Base-by-base conservation (phyloP, 257 asterid species). In the Solanum lycopersicoides region DNA sequence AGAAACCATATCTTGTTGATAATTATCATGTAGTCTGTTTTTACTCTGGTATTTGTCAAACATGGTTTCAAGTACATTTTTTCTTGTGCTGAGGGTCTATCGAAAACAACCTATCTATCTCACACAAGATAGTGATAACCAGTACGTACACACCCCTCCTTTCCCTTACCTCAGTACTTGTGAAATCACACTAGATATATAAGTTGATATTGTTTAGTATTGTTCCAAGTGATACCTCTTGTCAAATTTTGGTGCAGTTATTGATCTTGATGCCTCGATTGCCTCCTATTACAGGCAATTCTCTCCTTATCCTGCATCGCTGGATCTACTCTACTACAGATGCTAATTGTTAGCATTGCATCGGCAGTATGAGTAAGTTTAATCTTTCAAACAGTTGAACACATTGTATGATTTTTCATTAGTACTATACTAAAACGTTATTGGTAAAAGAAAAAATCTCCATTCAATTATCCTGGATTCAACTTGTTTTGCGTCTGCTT, bases 401-500 rank as follows among this genome's bases (percentile, higher is more conserved):
- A 44, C 60, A 77, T 44, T 77, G 3, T 77, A 18, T 25, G n/a
- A 6, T 41, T 39, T 12, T 47, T 11, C 13, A 39, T 11, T 35
- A 23, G 34, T 83, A 53, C 39, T 37, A 37, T 37, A 37, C 7
- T 37, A 37, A 5, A 37, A 37, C 39, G 7, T 37, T 1, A 37
- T 37, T 37, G 39, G 39, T 37, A 37, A 37, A 37, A 28, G 30
- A 28, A 28, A 28, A 28, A 28, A 28, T 28, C 91, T 35, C 90
- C 91, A 6, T 82, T 89, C 42, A 42, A 85, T 79, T 87, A 76
- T 80, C 87, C 86, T 18, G 88, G 90, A 12, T 89, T 89, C 86
- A 87, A 87, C 84, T 84, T 85, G 75, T 60, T 87, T 28, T 89
- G 91, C 68, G 87, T 87, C 47, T 88, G 88, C 65, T 65, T 89